Evolutionary conservation across 2,329 filamentous ascomycete genomes (phyloP), one percentile per base, ranked within the genome.

Genomic region (Trichoderma asperellum): DNA sequence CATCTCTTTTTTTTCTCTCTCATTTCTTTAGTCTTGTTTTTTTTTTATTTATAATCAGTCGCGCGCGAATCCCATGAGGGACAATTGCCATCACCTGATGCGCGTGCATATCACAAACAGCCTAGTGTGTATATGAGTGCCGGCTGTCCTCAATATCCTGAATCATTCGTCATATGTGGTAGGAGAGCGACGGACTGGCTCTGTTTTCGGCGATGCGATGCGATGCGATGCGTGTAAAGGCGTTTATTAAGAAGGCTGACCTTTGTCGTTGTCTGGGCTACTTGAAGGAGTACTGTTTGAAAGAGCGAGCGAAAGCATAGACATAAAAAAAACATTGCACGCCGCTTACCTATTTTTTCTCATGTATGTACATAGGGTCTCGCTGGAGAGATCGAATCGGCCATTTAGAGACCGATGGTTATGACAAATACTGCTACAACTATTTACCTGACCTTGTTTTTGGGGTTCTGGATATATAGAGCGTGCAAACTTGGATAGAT

Each of bases 321-420:
- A 64, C 37, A 64, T 29, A 56, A n/a, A 43, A 43, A 43, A 16
- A 53, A 40, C 34, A 32, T 43, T 64, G 24, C n/a, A 8, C 58
- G 53, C 52, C 43, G 63, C 52, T 58, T 37, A 24, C 12, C 12
- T 47, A 57, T 66, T 49, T 58, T 58, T 66, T 55, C 53, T 66
- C 63, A 66, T 57, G 63, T 57, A 66, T 66, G 63, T 66, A 58
- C 53, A 66, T 66, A 66, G 53, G 53, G 57, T 66, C 63, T 66
- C 63, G 52, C 27, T 47, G 63, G 63, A 66, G 63, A 43, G 63
- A 66, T 58, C 53, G 37, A 49, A 35, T 58, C 63, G 63, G 63
- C n/a, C 37, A 66, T 57, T 55, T 57, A 58, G 63, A 66, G 63
- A 53, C 53, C 63, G 63, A 66, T 58, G 43, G 62, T 66, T 66